Evolutionary conservation across 2,329 filamentous ascomycete species (phyloP), one percentile per base, ranked within the genome.

Genomic region (Curvularia verruculosa): DNA sequence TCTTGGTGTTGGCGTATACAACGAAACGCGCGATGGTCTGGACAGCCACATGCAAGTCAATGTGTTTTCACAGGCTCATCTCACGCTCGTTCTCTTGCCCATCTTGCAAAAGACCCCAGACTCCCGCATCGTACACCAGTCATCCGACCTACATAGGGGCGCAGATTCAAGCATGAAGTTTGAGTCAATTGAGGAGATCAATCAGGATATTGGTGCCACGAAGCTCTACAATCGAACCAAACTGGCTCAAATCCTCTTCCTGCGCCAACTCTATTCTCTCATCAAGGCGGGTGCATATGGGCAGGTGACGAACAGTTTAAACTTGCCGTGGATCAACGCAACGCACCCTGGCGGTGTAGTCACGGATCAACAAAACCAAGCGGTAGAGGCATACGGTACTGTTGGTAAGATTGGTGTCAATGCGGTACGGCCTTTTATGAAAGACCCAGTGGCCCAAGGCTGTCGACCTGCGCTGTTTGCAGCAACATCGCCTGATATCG

Each of bases 1-100:
- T 2, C 68, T 83, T 13, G 81, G 81, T 23, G 80, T 83, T 1
- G 81, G 81, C 3, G 71, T 73, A 24, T 84, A 82, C 64, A 77
- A 77, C 34, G 75, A 81, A 65, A 82, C 81, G 12, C 75, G 75
- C 50, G 81, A 86, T 54, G 80, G 82, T 24, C 71, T 85, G 49
- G 81, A 83, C 65, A 75, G 73, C 41, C 79, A 82, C 63, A 82
- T 83, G 72, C 79, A 83, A 65, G 76, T 83, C 60, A 83, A 84
- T 59, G 73, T 81, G 57, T 77, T 83, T 61, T 75, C 80, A 15
- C 81, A 83, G 59, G 78, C 81, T 57, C 82, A 82, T 61, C 74
- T 84, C 1, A 73, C 77, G n/a, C 73, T 82, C 58, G 76, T 70
- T 0, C 71, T 83, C 8, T 76, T 83, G 6, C 81, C 81, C 1